Evolutionary conservation across 371 early-diverging fungal species (phyloP).

Genomic region (Mortierella sp.): DNA sequence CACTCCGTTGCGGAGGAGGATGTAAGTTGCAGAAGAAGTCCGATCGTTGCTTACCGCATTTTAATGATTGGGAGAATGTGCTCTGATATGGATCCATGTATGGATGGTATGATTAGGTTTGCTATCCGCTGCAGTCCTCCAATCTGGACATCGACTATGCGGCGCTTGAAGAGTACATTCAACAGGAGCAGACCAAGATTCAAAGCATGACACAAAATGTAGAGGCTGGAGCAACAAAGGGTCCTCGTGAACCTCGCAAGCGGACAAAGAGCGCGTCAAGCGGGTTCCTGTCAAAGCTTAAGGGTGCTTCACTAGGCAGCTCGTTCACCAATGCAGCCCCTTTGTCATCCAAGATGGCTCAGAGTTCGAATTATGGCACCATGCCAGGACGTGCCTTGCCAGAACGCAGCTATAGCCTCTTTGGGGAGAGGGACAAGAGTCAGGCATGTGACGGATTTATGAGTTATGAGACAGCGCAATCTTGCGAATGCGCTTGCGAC

Average conservation of each 20-base stretch:
- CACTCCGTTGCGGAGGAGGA: constrained; percentile 56
- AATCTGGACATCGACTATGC: constrained; percentile 37
- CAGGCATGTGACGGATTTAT: constrained; percentile 16
- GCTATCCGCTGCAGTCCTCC: constrained; percentile 35
- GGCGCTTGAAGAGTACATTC: constrained; percentile 50
- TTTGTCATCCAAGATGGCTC: constrained; percentile 13
- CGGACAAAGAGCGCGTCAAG: constrained; percentile 17
- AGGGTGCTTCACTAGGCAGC: constrained; percentile 10
- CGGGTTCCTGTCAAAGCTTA: constrained; percentile 37
- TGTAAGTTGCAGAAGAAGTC: constrained; percentile 19
- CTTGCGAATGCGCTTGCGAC: not conserved
- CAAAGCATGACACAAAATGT: constrained; percentile 25
- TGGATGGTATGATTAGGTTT: too few relatives aligned
- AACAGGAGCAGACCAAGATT: constrained; percentile 40
- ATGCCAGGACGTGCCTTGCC: constrained; percentile 22
- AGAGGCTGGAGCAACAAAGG: constrained; percentile 6
- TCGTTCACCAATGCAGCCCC: constrained; percentile 25
- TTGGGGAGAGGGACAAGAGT: constrained; percentile 50
- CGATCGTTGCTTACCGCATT: not conserved
- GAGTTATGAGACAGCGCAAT: not conserved
- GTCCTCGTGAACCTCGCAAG: constrained; percentile 4
- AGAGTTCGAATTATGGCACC: constrained; percentile 33
- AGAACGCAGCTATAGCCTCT: constrained; percentile 50
- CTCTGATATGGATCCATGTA: not conserved
- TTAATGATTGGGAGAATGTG: not conserved